Evolutionary conservation across 2,329 filamentous ascomycete species (phyloP), one percentile per base, ranked within the genome.

Genomic region (Clarireedia homoeocarpa): DNA sequence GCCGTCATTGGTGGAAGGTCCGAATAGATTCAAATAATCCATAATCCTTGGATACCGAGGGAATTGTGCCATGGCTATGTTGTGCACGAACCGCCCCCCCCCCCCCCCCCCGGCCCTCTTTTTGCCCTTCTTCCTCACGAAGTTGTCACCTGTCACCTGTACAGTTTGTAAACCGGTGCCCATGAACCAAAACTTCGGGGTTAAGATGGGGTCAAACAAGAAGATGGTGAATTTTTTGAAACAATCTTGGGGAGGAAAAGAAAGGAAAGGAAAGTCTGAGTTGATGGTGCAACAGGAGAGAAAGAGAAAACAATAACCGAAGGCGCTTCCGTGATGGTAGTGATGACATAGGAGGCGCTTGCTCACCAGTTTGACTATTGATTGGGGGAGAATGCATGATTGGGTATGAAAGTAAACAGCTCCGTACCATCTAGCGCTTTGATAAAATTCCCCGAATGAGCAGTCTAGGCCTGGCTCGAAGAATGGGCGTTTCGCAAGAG

Each of bases 381-480:
- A 30, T 42, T 54, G 45, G 45, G 30, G 26, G 30, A 49, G 24
- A 42, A 54, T 54, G 24, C 34, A 49, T 49, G 46, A 24, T 39
- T 53, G 51, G 51, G 51, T 39, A 40, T 3, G 26, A 15, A 42
- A 49, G 14, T 30, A 34, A n/a, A 26, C 40, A 42, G 34, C 17
- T 36, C 9, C 46, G 50, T 23, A 46, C 9, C 12, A 24, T 34
- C 39, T 48, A 38, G 44, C 51, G 44, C 44, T 48, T 38, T 53
- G 40, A 10, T 17, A n/a, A 12, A 30, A 7, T 10, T 46, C 34
- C 9, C n/a, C 26, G 36, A 17, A 23, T 50, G 38, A 55, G 53
- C 26, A 45, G 46, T 36, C 34, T 24, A n/a, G 38, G 17, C 24
- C 30, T n/a, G 40, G 17, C n/a, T 26, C 17, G 26, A 4, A 17